A percentile compares a stretch with the other conserved stretches of the same genome.
These are phyloP conservation scores for Mycena metata DNA, from an alignment of 768 basidiomycete genomes.

Conservation along the genomic window DNA sequence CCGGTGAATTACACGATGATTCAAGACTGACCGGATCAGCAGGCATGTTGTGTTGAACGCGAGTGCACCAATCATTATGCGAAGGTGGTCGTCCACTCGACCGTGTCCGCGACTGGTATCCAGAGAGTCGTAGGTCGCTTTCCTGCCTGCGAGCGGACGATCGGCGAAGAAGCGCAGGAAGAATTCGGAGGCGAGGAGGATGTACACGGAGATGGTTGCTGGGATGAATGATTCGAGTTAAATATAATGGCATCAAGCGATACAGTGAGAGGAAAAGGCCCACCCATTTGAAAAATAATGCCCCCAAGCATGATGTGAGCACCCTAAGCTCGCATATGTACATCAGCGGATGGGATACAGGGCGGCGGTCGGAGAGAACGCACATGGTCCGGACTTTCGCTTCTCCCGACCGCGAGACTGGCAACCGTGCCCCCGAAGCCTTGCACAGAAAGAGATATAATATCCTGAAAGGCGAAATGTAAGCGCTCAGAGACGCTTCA, in stretches of 20 bases:
- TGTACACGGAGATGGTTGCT: conserved; percentile 55
- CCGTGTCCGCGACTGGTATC: background rate
- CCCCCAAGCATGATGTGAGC: conserved; percentile 39
- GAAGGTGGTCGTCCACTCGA: background rate
- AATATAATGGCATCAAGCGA: too few species aligned
- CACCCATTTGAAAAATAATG: conserved; percentile 39
- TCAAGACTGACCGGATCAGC: conserved; percentile 34
- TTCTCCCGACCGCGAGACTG: conserved; percentile 24
- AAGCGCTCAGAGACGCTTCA: too few species aligned
- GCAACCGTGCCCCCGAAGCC: conserved; percentile 19
- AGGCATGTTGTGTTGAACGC: conserved; percentile 33
- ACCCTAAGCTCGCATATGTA: background rate
- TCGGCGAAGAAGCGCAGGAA: conserved; percentile 54
- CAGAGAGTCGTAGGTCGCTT: conserved; percentile 9
- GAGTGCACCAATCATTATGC: conserved; percentile 29
- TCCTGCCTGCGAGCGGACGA: conserved; percentile 47
- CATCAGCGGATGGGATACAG: too few species aligned
- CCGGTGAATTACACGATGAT: too few species aligned
- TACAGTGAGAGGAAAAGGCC: too few species aligned
- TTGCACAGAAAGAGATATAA: conserved; percentile 31
- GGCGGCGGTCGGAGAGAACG: too few species aligned
- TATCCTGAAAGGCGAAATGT: conserved; percentile 17
- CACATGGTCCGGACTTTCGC: conserved; percentile 26
- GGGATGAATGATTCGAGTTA: too few species aligned
- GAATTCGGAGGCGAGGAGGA: conserved; percentile 59